Conservation (phyloP, 768 basidiomycete genomes). For the Lactarius deliciosus region DNA sequence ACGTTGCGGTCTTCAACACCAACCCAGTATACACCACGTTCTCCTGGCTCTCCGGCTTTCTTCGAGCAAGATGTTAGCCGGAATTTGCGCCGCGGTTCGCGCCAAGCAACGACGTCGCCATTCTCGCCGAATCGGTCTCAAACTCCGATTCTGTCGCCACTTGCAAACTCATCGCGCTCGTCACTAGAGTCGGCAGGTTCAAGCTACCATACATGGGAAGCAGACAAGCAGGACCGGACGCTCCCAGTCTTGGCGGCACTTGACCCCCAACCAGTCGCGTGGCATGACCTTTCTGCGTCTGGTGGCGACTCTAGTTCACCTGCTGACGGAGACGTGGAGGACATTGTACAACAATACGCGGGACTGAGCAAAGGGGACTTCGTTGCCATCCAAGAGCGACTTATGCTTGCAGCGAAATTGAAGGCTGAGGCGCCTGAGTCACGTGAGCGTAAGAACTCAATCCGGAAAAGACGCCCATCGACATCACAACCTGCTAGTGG, state of each 20-base stretch:
- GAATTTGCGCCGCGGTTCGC: slow-evolving; percentile 19
- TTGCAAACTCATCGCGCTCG: slow-evolving; percentile 73
- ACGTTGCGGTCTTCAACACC: slow-evolving; percentile 63
- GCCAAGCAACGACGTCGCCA: slow-evolving; percentile 44
- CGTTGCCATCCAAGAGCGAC: slow-evolving; percentile 68
- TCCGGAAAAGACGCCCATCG: slow-evolving; percentile 72
- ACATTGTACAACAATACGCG: slow-evolving; percentile 59
- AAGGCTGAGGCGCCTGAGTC: slow-evolving; percentile 57
- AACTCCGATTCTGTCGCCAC: slow-evolving; percentile 64
- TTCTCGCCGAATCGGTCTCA: slow-evolving; percentile 53
- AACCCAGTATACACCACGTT: slow-evolving; percentile 55
- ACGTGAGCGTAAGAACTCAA: slow-evolving; percentile 65
- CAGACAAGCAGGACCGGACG: slow-evolving; percentile 51
- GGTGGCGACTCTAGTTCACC: slow-evolving; percentile 49
- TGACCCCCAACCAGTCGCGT: slow-evolving; percentile 51
- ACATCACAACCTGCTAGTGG: slow-evolving; percentile 77
- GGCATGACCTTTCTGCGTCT: slow-evolving; percentile 56
- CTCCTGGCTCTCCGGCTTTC: slow-evolving; percentile 54
- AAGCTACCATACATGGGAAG: slow-evolving; percentile 83
- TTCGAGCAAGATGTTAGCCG: slow-evolving; percentile 38
- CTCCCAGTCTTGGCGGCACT: slow-evolving; percentile 54
- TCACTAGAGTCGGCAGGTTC: slow-evolving; percentile 81
- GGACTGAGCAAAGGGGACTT: slow-evolving; percentile 75
- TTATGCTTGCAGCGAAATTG: slow-evolving; percentile 60
- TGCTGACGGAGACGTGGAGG: slow-evolving; percentile 60